Base-by-base conservation (phyloP, 306 rosid genomes). In the Astragalus membranaceus region DNA sequence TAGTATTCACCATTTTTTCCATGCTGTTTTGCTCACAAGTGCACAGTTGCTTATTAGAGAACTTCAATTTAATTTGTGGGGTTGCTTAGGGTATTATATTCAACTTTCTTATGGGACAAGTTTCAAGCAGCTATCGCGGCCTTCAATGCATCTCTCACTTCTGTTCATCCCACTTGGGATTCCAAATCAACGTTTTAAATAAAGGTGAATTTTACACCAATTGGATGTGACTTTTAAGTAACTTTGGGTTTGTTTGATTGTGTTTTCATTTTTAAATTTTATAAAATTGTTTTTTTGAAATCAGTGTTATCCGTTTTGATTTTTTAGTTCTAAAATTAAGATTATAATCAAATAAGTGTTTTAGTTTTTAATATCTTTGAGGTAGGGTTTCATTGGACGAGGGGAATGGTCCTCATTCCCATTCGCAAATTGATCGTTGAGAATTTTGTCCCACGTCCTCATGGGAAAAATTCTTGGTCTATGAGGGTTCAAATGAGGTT, bases 91-190 rank as follows among this genome's bases (percentile, higher is more conserved):
- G 16, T 14, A 62, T 58, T 58, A 37, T 36, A 55, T 82, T 82
- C 72, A 58, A 74, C 16, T 74, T 74, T 65, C 82, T 78, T 77
- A 55, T 4, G 76, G 29, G 66, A 73, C 80, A 69, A 68, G 82
- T 62, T 63, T 56, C 33, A 23, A 59, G 57, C 72, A 49, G 66
- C 78, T 67, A 63, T 80, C 50, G 43, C 79, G 76, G 79, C 77
- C 63, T 75, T 79, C 80, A 75, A 63, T 69, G 58, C 37, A 15
- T 66, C 56, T 79, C 57, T 68, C n/a, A n/a, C 77, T 67, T 42
- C 73, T 63, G 74, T 80, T 75, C 71, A 46, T 69, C 15, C 72
- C 74, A 67, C 51, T 47, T 75, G 60, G 11, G 33, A 10, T 1
- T n/a, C 41, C 32, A 43, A 64, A 78, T 37, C 63, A 67, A 63